These are phyloP conservation scores for Corynespora cassiicola DNA, from an alignment of 2,329 filamentous ascomycete species.

Conservation along the genomic window DNA sequence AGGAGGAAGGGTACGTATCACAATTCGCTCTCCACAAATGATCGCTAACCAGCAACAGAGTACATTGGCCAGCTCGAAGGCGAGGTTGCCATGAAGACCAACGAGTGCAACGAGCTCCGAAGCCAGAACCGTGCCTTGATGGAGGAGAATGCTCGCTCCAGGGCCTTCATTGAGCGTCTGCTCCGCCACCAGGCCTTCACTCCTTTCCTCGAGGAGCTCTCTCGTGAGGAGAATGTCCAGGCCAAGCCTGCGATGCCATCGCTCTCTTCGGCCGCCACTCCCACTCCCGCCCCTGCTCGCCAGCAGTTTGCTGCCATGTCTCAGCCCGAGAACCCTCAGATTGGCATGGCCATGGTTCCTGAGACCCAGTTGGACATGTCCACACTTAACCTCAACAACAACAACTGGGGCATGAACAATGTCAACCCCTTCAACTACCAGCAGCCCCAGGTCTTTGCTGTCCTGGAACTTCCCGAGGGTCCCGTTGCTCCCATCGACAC, in stretches of 20 bases:
- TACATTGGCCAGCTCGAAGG: constrained; percentile 94
- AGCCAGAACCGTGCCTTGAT: constrained; percentile 80
- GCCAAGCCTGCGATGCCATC: constrained; percentile 36
- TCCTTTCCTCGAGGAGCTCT: constrained; percentile 54
- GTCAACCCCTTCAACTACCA: constrained; percentile 48
- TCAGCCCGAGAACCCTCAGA: constrained; percentile 63
- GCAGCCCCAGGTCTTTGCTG: constrained; percentile 75
- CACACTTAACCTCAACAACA: constrained; percentile 66
- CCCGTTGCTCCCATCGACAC: constrained; percentile 65
- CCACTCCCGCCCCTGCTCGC: constrained; percentile 49
- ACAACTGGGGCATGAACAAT: constrained; percentile 60
- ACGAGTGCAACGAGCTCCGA: constrained; percentile 82
- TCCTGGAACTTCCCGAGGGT: constrained; percentile 72
- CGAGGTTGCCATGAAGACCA: constrained; percentile 83
- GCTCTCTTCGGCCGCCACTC: constrained; percentile 35
- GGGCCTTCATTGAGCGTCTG: constrained; percentile 81
- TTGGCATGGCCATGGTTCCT: constrained; percentile 83
- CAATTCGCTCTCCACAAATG: not conserved
- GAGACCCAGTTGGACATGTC: constrained; percentile 79
- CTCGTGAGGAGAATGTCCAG: constrained; percentile 43
- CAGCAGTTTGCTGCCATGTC: constrained; percentile 54
- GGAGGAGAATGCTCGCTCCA: constrained; percentile 86
- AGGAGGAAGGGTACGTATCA: constrained; percentile 84
- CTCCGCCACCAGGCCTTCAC: constrained; percentile 57
- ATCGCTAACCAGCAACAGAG: constrained; percentile 70